A percentile compares a stretch with the other conserved stretches of the same genome.
phyloP scores from a whole-genome alignment of 2,329 filamentous ascomycete genomes.

The Epichloe coenophiala region DNA sequence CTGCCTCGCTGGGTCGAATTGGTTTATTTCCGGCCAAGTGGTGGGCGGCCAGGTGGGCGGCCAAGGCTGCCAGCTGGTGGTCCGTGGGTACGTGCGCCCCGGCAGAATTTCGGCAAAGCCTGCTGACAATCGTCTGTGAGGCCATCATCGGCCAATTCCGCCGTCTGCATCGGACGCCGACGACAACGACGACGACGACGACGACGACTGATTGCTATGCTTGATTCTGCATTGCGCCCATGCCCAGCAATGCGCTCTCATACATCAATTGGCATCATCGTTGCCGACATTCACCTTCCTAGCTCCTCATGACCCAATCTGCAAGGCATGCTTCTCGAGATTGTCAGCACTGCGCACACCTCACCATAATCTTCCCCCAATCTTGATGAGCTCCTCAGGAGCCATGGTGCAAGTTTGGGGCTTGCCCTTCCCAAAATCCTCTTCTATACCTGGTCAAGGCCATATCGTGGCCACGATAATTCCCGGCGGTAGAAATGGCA shows the following conservation, averaged over 20 bases:
- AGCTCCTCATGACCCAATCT: background rate
- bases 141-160: background rate
- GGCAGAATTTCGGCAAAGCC: background rate
- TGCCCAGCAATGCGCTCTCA: background rate
- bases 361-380: background rate
- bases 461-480: conserved; percentile 59
- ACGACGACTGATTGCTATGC: background rate
- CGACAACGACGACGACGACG: background rate
- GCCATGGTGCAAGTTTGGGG: conserved; percentile 8
- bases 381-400: background rate
- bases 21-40: conserved; percentile 4
- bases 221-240: background rate
- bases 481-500: conserved; percentile 56
- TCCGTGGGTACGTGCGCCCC: background rate
- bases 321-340: background rate
- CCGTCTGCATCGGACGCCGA: background rate
- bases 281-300: background rate
- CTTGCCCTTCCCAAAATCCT: conserved; percentile 60
- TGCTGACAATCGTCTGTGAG: background rate
- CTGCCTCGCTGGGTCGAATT: conserved; percentile 1
- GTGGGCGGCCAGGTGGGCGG: background rate
- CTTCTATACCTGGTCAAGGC: conserved; percentile 65
- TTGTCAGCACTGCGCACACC: background rate
- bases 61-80: background rate
- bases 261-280: background rate